These are phyloP conservation scores for Neofusicoccum sp. DNA, from an alignment of 2,329 filamentous ascomycete species.

Conservation along the genomic window DNA sequence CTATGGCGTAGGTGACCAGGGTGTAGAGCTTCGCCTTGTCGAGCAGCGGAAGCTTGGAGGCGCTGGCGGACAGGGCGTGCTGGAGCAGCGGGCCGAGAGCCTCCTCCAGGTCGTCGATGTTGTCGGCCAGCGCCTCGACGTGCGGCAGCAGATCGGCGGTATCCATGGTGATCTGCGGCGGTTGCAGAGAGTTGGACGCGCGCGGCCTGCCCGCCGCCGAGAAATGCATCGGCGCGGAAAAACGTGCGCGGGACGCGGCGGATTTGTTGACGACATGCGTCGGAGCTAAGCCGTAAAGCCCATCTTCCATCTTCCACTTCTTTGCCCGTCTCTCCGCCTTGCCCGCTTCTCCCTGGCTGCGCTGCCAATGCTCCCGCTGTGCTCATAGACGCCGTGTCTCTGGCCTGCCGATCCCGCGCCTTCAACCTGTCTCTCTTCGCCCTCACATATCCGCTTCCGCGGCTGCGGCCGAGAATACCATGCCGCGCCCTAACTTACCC, in stretches of 20 bases:
- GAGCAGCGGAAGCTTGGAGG: constrained; percentile 80
- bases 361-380: neutral
- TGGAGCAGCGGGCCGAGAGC: constrained; percentile 69
- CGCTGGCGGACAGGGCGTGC: constrained; percentile 62
- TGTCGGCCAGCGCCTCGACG: constrained; percentile 70
- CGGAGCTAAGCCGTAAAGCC: neutral
- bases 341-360: neutral
- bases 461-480: constrained; percentile 48
- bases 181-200: neutral
- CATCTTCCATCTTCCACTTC: neutral
- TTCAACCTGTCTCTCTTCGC: constrained; percentile 47
- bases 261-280: neutral
- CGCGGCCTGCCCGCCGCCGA: neutral
- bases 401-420: neutral
- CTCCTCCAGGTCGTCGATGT: constrained; percentile 76
- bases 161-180: constrained; percentile 45
- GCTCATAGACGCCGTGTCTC: neutral
- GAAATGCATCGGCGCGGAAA: constrained; percentile 7
- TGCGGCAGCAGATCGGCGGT: constrained; percentile 61
- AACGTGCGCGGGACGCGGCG: neutral
- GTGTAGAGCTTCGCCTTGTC: constrained; percentile 94
- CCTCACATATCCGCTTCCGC: constrained; percentile 37
- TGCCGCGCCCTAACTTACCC: constrained; percentile 39
- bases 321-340: neutral
- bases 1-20: constrained; percentile 82